A percentile compares a stretch with the other conserved stretches of the same genome.
Evolutionary conservation across 108 stramenopile species (phyloP).

Genomic region (Asterionellopsis glacialis): DNA sequence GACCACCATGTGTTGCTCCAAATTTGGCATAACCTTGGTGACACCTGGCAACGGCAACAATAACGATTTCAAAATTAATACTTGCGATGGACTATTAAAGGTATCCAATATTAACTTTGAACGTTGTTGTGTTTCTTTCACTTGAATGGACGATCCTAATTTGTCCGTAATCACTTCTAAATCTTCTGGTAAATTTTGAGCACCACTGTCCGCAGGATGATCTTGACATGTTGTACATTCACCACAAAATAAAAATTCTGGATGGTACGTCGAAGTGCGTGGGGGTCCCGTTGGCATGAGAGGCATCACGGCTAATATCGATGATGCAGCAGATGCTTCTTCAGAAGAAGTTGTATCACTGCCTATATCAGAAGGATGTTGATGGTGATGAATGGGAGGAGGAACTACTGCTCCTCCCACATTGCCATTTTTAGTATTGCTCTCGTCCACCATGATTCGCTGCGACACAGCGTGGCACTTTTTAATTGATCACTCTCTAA

Average conservation of each 20-base stretch:
- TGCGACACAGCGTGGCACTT: too few species aligned
- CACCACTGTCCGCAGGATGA: background rate
- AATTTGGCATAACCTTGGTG: slow-evolving; percentile 39
- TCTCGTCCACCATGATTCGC: too few species aligned
- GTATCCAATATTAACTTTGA: slow-evolving; percentile 7
- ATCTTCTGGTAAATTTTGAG: background rate
- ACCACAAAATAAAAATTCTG: slow-evolving; percentile 55
- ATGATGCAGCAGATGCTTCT: background rate
- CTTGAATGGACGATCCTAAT: slow-evolving; percentile 9
- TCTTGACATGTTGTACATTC: slow-evolving; percentile 25
- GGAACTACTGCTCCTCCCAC: background rate
- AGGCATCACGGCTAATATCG: background rate
- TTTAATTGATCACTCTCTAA: too few species aligned
- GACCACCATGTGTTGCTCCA: slow-evolving; percentile 38
- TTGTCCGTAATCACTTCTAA: slow-evolving; percentile 3
- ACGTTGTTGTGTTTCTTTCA: slow-evolving; percentile 5
- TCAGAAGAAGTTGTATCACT: background rate
- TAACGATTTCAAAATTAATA: slow-evolving; percentile 44
- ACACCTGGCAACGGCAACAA: slow-evolving; percentile 59
- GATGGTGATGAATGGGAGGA: background rate
- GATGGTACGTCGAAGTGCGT: slow-evolving; percentile 16
- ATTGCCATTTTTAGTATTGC: background rate
- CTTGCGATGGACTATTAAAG: slow-evolving; percentile 15
- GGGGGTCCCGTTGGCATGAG: background rate
- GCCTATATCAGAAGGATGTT: background rate